A percentile compares a stretch with the other conserved stretches of the same genome.
phyloP scores from a whole-genome alignment of 208 protist species.

The Leptomonas pyrrhocoris region DNA sequence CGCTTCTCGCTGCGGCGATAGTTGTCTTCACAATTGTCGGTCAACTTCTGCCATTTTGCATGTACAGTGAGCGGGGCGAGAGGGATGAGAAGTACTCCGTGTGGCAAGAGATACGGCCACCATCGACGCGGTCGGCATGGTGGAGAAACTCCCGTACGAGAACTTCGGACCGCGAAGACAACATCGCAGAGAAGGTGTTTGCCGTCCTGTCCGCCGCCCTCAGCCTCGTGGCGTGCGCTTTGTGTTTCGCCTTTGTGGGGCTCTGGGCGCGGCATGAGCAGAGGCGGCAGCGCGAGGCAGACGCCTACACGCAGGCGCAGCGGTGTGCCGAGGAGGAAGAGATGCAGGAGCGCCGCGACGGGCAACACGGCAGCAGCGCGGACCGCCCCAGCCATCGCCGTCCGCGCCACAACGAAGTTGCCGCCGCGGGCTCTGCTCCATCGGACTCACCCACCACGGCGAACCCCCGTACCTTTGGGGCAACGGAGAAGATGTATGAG shows the following conservation, averaged over 20 bases:
- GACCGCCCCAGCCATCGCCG: too few species aligned
- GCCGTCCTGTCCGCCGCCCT: neutral
- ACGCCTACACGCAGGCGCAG: neutral
- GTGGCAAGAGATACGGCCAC: too few species aligned
- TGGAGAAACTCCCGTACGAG: too few species aligned
- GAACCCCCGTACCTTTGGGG: neutral
- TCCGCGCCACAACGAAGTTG: too few species aligned
- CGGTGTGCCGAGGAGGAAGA: neutral
- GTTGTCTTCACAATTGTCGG: neutral
- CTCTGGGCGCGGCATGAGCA: neutral
- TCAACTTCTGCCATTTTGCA: constrained; percentile 3
- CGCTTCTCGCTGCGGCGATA: neutral
- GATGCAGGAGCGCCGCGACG: neutral
- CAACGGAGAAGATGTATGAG: neutral
- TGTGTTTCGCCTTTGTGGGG: constrained; percentile 6
- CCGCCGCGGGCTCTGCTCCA: too few species aligned
- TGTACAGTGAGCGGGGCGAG: neutral
- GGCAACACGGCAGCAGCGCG: too few species aligned
- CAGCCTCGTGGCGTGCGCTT: constrained; percentile 2
- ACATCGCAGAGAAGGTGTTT: constrained; percentile 2
- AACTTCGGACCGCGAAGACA: constrained; percentile 20
- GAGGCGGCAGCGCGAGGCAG: constrained; percentile 2
- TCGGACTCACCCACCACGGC: too few species aligned
- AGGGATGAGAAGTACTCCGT: constrained; percentile 15
- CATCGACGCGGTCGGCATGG: too few species aligned